Base-by-base conservation (phyloP, 2,329 filamentous ascomycete genomes). In the Clonostachys byssicola region DNA sequence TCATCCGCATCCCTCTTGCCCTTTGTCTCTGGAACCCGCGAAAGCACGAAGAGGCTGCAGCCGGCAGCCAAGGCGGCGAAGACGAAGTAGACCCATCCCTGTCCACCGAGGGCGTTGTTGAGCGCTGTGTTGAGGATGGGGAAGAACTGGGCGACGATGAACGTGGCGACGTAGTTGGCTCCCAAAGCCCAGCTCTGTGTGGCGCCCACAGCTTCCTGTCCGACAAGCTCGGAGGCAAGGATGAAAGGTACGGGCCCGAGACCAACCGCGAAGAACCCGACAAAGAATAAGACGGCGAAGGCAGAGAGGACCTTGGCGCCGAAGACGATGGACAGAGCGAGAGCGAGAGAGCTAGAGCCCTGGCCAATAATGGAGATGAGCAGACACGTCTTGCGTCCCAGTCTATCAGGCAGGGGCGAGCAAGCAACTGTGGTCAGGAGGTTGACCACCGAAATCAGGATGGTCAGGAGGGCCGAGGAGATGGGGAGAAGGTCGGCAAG, bases 181-280 rank as follows among this genome's bases (percentile, higher is more conserved):
- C 83, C 89, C 20, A 97, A 69, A 1, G 86, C 88, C 80, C 91
- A 95, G 49, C 87, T 92, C 65, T 99, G 94, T 1, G 90, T 88
- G 0, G 92, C 90, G 2, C 92, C 92, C 0, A 96, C 91, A 0
- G 92, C 94, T 62, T 96, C 90, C 12, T 90, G 85, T 0, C 85
- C 88, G 1, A 97, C 94, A 4, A 97, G 80, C 66, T 97, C 94
- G 2, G 89, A 92, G 0, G 92, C 86, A 42, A 99, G 77, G 54
- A 97, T 95, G 65, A 97, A 99, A 0, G 94, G 94, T 1, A 99
- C 89, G 0, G 94, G 94, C 0, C 94, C 94, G 0, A 99, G 78
- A 1, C 94, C 94, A 13, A 96, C 80, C 1, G 89, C 94, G 56
- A 96, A 99, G 60, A 88, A 90, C 5, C 82, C 86, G 3, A 97